Evolutionary conservation across 108 stramenopile genomes (phyloP), one percentile per base, ranked within the genome.

Genomic region (Halocafeteria seosinensis): DNA sequence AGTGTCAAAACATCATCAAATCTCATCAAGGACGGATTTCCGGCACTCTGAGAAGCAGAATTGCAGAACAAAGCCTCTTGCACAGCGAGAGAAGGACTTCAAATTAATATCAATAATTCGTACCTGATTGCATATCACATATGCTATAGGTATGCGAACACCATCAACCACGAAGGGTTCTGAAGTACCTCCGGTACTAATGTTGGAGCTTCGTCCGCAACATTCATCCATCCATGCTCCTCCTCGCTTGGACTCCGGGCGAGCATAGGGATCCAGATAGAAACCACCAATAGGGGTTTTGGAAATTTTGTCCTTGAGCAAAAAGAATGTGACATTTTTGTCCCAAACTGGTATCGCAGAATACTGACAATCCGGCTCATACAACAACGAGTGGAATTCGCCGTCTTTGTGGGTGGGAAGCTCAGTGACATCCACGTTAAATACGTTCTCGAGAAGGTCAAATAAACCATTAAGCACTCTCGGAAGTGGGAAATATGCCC

Each of bases 61-160:
- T n/a, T n/a, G n/a, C n/a, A n/a, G n/a, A n/a, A n/a, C n/a, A n/a
- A n/a, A n/a, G n/a, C n/a, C n/a, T n/a, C n/a, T n/a, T n/a, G n/a
- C n/a, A n/a, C n/a, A n/a, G n/a, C n/a, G n/a, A n/a, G n/a, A n/a
- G n/a, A n/a, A n/a, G n/a, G n/a, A n/a, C n/a, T n/a, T n/a, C n/a
- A n/a, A n/a, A n/a, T n/a, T n/a, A n/a, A n/a, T n/a, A n/a, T n/a
- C n/a, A n/a, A n/a, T n/a, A n/a, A n/a, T n/a, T n/a, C n/a, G n/a
- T n/a, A n/a, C 85, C n/a, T 92, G 94, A 62, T 98, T 98, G 85
- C 93, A 95, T 5, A 92, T 94, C 59, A 98, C 68, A 78, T 98
- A 92, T 0, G 96, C 96, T 13, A 95, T 91, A 2, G 96, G 93
- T 50, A 84, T 70, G 34, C 88, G 66, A 17, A 30, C 55, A 17